These are phyloP conservation scores for Trichosanthes cucumerina DNA, from an alignment of 306 rosid species.

Conservation along the genomic window DNA sequence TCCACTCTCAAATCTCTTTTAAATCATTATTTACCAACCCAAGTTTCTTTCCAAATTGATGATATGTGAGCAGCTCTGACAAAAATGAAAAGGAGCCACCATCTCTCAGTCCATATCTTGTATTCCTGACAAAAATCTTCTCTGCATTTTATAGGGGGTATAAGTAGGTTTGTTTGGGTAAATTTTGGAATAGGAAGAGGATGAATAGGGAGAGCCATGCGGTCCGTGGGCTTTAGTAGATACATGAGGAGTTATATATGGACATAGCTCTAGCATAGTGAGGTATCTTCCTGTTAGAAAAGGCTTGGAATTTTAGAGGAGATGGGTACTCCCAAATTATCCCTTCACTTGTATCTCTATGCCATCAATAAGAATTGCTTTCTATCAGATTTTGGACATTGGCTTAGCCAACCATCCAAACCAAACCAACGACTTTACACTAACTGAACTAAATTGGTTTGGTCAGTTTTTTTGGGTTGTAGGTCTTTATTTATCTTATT, in stretches of 20 bases:
- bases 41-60: neutral
- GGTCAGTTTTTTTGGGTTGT: neutral
- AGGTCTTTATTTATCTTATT: neutral
- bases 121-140: neutral
- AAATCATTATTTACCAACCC: neutral
- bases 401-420: neutral
- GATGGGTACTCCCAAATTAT: neutral
- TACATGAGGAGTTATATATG: neutral
- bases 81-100: neutral
- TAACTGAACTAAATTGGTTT: neutral
- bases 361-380: neutral
- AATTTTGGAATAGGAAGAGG: neutral
- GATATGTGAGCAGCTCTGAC: neutral
- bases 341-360: neutral
- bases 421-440: neutral
- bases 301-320: neutral
- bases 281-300: neutral
- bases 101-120: neutral
- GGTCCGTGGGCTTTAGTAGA: neutral
- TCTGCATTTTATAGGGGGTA: neutral
- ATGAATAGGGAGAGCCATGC: neutral
- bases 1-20: neutral
- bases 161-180: neutral
- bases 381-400: neutral
- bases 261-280: neutral